Percentiles rank a stretch among this genome's conserved stretches.
Evolutionary conservation across 2,329 filamentous ascomycete genomes (phyloP).

Genomic region (Ustulina deusta): DNA sequence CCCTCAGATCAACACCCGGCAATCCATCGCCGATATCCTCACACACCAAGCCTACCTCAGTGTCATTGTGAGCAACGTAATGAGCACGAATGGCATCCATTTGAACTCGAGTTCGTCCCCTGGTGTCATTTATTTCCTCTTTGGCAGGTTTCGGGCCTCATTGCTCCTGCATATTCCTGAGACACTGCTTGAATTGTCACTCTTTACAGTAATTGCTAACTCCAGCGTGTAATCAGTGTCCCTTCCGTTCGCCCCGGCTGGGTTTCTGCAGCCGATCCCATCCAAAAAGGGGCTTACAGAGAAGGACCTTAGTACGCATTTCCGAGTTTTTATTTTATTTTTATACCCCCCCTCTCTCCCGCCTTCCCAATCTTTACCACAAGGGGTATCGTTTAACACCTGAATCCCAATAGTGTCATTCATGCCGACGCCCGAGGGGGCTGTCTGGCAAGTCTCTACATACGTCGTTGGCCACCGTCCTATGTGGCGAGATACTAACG

Average conservation of each 20-base stretch:
- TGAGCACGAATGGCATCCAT: slow-evolving; percentile 57
- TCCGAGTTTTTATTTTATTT: not conserved
- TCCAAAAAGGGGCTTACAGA: slow-evolving; percentile 54
- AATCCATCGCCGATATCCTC: slow-evolving; percentile 55
- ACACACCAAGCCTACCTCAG: slow-evolving; percentile 55
- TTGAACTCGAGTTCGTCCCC: slow-evolving; percentile 50
- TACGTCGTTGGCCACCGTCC: slow-evolving; percentile 57
- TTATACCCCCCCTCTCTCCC: not conserved
- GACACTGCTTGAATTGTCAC: too few species aligned
- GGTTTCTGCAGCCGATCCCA: slow-evolving; percentile 55
- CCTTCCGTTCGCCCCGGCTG: slow-evolving; percentile 57
- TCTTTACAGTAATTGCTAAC: too few species aligned
- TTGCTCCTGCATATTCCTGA: too few species aligned
- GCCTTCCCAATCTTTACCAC: not conserved
- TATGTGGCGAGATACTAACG: slow-evolving; percentile 51
- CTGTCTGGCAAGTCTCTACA: slow-evolving; percentile 54
- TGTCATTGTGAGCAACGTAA: slow-evolving; percentile 55
- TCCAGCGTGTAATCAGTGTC: too few species aligned
- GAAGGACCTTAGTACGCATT: slow-evolving; percentile 26
- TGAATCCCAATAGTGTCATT: slow-evolving; percentile 43
- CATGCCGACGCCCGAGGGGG: slow-evolving; percentile 52
- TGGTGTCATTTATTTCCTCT: too few species aligned
- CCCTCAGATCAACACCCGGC: slow-evolving; percentile 44
- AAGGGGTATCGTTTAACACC: not conserved
- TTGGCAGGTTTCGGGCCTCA: too few species aligned